A percentile compares a stretch with the other conserved stretches of the same genome.
Evolutionary conservation across 1,284 basidiomycete species (phyloP).

Genomic region (Ustilago nuda): DNA sequence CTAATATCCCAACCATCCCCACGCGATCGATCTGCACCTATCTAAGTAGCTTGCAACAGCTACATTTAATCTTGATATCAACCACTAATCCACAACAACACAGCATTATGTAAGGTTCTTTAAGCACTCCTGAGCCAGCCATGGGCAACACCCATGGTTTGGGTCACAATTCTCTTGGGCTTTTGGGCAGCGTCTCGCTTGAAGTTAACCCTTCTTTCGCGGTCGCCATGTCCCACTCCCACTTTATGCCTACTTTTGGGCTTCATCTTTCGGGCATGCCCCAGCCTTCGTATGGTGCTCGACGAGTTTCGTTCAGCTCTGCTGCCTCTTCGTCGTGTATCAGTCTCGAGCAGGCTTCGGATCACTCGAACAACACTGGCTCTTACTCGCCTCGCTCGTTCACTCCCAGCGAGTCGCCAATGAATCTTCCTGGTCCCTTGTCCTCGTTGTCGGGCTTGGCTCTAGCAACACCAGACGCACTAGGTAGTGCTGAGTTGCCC

Average conservation of each 20-base stretch:
- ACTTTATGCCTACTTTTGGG: conserved; percentile 34
- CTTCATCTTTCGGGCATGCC: conserved; percentile 21
- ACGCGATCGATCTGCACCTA: neutral
- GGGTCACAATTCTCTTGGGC: conserved; percentile 42
- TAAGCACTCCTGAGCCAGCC: conserved; percentile 12
- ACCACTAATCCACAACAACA: neutral
- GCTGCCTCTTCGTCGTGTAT: conserved; percentile 44
- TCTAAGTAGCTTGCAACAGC: neutral
- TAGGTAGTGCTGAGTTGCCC: conserved; percentile 25
- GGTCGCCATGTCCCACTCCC: conserved; percentile 43
- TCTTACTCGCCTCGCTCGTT: conserved; percentile 50
- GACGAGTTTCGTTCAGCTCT: conserved; percentile 47
- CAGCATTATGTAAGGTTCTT: conserved; percentile 28
- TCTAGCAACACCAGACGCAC: conserved; percentile 38
- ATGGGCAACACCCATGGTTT: conserved; percentile 15
- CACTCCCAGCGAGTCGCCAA: conserved; percentile 44
- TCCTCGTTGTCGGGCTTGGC: conserved; percentile 49
- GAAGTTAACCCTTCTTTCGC: conserved; percentile 19
- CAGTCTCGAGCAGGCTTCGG: conserved; percentile 32
- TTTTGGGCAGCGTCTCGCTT: conserved; percentile 38
- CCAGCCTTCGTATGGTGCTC: conserved; percentile 15
- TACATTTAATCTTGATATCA: neutral
- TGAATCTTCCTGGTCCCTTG: conserved; percentile 42
- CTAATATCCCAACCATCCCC: neutral
- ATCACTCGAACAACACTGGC: conserved; percentile 20